Conservation (phyloP, 2,329 filamentous ascomycete species). For the Aspergillus sp. region DNA sequence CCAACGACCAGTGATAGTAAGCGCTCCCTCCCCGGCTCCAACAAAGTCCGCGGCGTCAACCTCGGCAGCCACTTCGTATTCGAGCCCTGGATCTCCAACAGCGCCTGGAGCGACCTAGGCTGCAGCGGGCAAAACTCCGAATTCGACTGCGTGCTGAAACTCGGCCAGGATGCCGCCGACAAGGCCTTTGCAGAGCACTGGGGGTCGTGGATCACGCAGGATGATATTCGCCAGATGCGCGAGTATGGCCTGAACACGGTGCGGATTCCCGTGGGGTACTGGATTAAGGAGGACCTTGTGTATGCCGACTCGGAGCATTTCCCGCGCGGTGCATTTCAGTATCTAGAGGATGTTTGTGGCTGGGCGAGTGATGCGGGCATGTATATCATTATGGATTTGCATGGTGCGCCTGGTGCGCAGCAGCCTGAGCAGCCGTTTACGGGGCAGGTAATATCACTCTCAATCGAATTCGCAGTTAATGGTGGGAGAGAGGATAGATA, state of each 20-base stretch:
- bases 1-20: not conserved
- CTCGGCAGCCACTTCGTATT: slow-evolving; percentile 54
- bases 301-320: slow-evolving; percentile 52
- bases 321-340: slow-evolving; percentile 48
- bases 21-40: slow-evolving; percentile 5
- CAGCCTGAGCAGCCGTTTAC: not conserved
- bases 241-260: slow-evolving; percentile 55
- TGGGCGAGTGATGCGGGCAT: slow-evolving; percentile 52
- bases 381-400: slow-evolving; percentile 55
- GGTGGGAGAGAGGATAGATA: no score
- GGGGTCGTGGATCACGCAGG: slow-evolving; percentile 50
- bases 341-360: slow-evolving; percentile 49
- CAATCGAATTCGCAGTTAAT: no score
- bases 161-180: slow-evolving; percentile 51
- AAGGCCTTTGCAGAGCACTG: slow-evolving; percentile 53
- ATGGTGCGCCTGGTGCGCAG: slow-evolving; percentile 26
- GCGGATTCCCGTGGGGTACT: slow-evolving; percentile 57
- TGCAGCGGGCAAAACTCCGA: slow-evolving; percentile 50
- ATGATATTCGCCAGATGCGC: slow-evolving; percentile 53
- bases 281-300: slow-evolving; percentile 54
- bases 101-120: slow-evolving; percentile 50
- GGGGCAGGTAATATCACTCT: not conserved
- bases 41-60: slow-evolving; percentile 58
- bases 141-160: slow-evolving; percentile 54
- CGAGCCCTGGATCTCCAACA: slow-evolving; percentile 55